Percentiles rank a stretch among this genome's conserved stretches.
Evolutionary conservation across 768 basidiomycete species (phyloP).

Genomic region (Podaxis mareebaensis): DNA sequence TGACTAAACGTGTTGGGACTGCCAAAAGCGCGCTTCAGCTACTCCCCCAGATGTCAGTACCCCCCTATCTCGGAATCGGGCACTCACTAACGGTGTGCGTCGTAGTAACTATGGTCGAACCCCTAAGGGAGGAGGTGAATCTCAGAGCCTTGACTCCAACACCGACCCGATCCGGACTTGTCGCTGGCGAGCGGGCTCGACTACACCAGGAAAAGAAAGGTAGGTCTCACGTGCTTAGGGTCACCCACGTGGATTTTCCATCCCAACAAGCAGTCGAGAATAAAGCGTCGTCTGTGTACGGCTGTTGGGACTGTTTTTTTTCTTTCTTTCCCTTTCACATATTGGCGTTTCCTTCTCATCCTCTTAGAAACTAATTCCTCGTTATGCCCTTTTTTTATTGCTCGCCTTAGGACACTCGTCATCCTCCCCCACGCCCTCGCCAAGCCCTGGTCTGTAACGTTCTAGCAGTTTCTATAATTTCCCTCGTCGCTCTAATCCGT

Average conservation of each 20-base stretch:
- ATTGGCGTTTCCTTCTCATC: conserved; percentile 1
- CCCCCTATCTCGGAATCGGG: not conserved
- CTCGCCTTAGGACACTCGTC: not conserved
- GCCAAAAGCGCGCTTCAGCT: not conserved
- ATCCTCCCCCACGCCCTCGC: not conserved
- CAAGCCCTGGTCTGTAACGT: conserved; percentile 1
- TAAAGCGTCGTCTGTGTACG: not conserved
- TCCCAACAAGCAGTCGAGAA: not conserved
- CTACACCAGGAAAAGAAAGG: not conserved
- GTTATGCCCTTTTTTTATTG: conserved; percentile 1
- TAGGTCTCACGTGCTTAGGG: conserved; percentile 12
- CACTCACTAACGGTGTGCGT: not conserved
- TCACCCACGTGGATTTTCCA: conserved; percentile 6
- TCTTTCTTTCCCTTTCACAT: not conserved
- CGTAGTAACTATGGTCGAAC: conserved; percentile 10
- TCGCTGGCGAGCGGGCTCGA: not conserved
- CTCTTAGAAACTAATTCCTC: not conserved
- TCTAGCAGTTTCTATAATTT: conserved; percentile 11
- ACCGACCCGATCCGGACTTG: not conserved
- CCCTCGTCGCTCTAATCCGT: not conserved
- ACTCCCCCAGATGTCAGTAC: not conserved
- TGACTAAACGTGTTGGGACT: not conserved
- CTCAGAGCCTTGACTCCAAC: conserved; percentile 6
- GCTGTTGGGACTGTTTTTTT: not conserved
- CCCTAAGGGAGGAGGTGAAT: not conserved